phyloP scores from a whole-genome alignment of 352 stramenopile genomes.

The Pelagophyceae sp. region DNA sequence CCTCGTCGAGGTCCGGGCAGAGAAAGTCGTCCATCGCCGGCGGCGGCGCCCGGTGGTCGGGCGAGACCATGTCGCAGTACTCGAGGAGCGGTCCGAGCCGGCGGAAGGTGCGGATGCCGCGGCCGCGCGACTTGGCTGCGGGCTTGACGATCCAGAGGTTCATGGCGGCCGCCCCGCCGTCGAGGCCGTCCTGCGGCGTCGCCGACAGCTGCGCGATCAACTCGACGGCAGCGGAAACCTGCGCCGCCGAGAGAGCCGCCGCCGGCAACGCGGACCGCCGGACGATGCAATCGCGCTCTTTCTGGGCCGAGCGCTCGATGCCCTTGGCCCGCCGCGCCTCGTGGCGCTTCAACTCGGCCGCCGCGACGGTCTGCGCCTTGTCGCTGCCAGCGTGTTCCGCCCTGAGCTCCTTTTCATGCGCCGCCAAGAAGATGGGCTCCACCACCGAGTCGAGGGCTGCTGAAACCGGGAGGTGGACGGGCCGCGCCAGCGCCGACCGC shows the following conservation, averaged over 20 bases:
- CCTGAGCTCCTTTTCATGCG: not conserved
- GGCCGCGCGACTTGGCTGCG: slow-evolving; percentile 56
- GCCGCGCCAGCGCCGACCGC: no score
- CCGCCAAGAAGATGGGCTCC: not conserved
- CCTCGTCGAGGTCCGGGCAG: not conserved
- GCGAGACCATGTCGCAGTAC: slow-evolving; percentile 67
- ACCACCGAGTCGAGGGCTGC: not conserved
- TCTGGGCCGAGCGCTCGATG: slow-evolving; percentile 23
- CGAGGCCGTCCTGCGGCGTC: slow-evolving; percentile 64
- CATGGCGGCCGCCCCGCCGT: slow-evolving; percentile 43
- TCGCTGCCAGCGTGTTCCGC: slow-evolving; percentile 11
- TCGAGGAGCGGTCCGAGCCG: slow-evolving; percentile 62
- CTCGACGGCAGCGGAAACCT: slow-evolving; percentile 11
- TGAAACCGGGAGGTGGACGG: not conserved
- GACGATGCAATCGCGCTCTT: slow-evolving; percentile 21
- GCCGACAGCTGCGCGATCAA: slow-evolving; percentile 6
- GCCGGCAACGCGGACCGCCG: slow-evolving; percentile 34
- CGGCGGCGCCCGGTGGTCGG: slow-evolving; percentile 2
- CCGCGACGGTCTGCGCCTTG: slow-evolving; percentile 41
- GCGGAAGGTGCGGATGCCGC: slow-evolving; percentile 72
- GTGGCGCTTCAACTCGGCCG: slow-evolving; percentile 14
- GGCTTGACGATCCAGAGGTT: slow-evolving; percentile 90
- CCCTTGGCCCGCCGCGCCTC: slow-evolving; percentile 38
- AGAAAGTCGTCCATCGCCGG: not conserved
- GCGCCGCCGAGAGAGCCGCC: slow-evolving; percentile 33